Conservation (phyloP, 805 yeast species). For the Wickerhamiella kazuoi region DNA sequence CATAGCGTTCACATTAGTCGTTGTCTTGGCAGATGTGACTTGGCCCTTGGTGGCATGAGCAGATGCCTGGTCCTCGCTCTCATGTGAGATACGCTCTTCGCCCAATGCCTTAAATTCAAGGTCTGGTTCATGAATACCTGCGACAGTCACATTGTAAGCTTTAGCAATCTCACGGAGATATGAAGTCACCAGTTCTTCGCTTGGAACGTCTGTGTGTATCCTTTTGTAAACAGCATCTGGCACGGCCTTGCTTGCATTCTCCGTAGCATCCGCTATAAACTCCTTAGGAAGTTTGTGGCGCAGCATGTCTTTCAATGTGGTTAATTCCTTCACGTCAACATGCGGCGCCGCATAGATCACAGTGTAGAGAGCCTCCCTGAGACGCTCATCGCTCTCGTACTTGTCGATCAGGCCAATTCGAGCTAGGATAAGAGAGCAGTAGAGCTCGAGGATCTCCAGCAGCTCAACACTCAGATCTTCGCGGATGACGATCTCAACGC, state of each 20-base stretch:
- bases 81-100: too few species aligned
- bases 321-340: conserved; percentile 60
- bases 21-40: too few species aligned
- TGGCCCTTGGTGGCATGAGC: too few species aligned
- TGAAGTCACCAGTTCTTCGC: conserved; percentile 41
- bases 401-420: conserved; percentile 42
- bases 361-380: conserved; percentile 58
- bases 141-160: conserved; percentile 60
- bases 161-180: conserved; percentile 67
- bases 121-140: conserved; percentile 26
- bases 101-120: too few species aligned
- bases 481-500: conserved; percentile 69
- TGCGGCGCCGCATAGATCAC: conserved; percentile 52
- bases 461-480: conserved; percentile 69
- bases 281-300: conserved; percentile 50
- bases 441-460: conserved; percentile 60
- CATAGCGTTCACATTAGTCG: too few species aligned
- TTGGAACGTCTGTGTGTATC: conserved; percentile 52
- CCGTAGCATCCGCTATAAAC: conserved; percentile 37
- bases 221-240: conserved; percentile 51
- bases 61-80: too few species aligned
- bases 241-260: conserved; percentile 31
- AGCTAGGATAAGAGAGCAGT: conserved; percentile 66
- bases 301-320: conserved; percentile 41
- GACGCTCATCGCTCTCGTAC: conserved; percentile 14